These are phyloP conservation scores for Aquilaria yunnanensis DNA, from an alignment of 345 rosid genomes.

Conservation along the genomic window DNA sequence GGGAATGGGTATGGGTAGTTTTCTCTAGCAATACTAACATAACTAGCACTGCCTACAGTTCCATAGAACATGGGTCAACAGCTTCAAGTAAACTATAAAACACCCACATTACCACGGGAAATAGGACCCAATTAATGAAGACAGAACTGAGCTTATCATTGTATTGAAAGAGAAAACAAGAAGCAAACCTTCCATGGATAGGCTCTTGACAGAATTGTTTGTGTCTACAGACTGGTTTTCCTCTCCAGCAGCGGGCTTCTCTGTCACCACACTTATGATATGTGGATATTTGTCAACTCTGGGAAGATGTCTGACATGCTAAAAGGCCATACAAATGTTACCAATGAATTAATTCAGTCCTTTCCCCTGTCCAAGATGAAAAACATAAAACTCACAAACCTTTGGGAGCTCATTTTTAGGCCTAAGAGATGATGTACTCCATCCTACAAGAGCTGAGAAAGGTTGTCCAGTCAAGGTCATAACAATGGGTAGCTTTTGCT, in stretches of 20 bases:
- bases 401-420: constrained; percentile 60
- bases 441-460: constrained; percentile 66
- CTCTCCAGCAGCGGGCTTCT: constrained; percentile 18
- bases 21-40: no score
- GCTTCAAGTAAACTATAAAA: no score
- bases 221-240: constrained; percentile 23
- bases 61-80: no score
- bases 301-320: constrained; percentile 40
- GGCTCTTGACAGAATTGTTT: constrained; percentile 21
- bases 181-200: constrained; percentile 63
- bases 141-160: no score
- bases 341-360: constrained; percentile 8
- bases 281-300: constrained; percentile 56
- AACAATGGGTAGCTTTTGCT: not conserved
- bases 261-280: constrained; percentile 40
- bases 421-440: constrained; percentile 90
- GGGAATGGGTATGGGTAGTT: no score
- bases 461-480: constrained; percentile 41
- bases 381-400: constrained; percentile 26
- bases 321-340: constrained; percentile 9
- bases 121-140: no score
- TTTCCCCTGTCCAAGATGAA: not conserved
- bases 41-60: no score
- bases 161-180: constrained; percentile 6
- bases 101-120: no score